Percentiles rank a stretch among this genome's conserved stretches.
Evolutionary conservation across 2,329 filamentous ascomycete species (phyloP).

Genomic region (Aureobasidium sp.): DNA sequence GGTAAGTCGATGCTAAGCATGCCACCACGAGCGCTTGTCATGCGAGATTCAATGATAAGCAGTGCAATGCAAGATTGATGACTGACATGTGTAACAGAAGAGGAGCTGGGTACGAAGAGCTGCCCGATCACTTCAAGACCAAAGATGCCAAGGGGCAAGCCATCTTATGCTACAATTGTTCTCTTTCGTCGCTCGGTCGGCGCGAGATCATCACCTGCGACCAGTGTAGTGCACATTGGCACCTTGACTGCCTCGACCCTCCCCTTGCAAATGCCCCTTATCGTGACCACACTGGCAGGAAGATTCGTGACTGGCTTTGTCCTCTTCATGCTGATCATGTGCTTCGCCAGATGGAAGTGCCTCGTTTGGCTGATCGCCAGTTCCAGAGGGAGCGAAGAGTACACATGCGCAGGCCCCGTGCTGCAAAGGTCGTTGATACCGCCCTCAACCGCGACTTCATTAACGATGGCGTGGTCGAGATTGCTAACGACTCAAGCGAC

Average conservation of each 20-base stretch:
- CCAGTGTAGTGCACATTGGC: conserved; percentile 75
- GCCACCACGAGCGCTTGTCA: not conserved
- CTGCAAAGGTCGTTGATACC: conserved; percentile 42
- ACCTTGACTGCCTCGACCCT: conserved; percentile 85
- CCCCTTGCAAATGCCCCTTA: conserved; percentile 73
- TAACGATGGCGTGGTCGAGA: conserved; percentile 43
- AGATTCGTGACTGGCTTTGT: conserved; percentile 74
- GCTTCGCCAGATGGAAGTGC: conserved; percentile 50
- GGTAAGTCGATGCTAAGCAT: conserved; percentile 43
- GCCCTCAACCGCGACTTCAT: conserved; percentile 53
- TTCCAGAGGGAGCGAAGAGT: conserved; percentile 24
- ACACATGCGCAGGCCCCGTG: conserved; percentile 46
- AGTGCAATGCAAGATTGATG: not conserved
- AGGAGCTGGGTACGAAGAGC: conserved; percentile 40
- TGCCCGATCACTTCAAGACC: conserved; percentile 25
- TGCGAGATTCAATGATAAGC: not conserved
- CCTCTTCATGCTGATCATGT: conserved; percentile 79
- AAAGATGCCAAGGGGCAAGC: conserved; percentile 66
- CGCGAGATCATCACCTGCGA: conserved; percentile 82
- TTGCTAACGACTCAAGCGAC: conserved; percentile 37
- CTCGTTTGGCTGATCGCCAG: conserved; percentile 16
- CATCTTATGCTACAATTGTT: conserved; percentile 72
- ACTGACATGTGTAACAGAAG: conserved; percentile 20
- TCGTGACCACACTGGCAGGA: conserved; percentile 41
- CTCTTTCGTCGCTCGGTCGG: conserved; percentile 54